Base-by-base conservation (phyloP, 75 land plant species). In the Pinus albicaulis region DNA sequence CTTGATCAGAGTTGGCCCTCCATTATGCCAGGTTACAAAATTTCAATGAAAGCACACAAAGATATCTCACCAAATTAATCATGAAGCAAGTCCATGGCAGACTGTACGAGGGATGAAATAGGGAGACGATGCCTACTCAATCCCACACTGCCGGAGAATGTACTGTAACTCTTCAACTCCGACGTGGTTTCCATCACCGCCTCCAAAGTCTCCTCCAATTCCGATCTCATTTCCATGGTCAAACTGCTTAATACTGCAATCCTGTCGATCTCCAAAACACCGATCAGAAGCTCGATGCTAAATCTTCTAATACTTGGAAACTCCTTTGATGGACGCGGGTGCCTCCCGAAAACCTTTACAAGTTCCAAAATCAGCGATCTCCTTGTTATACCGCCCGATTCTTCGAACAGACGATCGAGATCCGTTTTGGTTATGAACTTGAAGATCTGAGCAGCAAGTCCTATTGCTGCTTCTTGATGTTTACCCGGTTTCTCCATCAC, bases 381-480 rank as follows among this genome's bases (percentile, higher is more conserved):
- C 20, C 82, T 73, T 4, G 0, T 71, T 5, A 86, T 74, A 44
- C 48, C 48, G 13, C 80, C 81, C 48, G 77, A 77, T 74, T 41
- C 31, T 23, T 75, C 55, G 13, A 81, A 79, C 55, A 72, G 53
- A 44, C 13, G 55, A 34, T 59, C 70, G 3, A 88, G 64, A 28
- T 86, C 82, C 52, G 80, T 59, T 62, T 79, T 25, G 34, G 56
- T 59, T 58, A 74, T 78, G 58, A 82, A 77, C 57, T 74, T 91
- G 81, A 88, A 80, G 20, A 83, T 56, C 16, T 80, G 79, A n/a
- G 82, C 79, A 22, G 84, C 82, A 55, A 88, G 79, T 55, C 93
- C 93, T 7, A 91, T 52, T 76, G 87, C 84, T 13, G 79, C 88
- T 75, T 91, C 90, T 34, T 80, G 88, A 5, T 75, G 41, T 53